Evolutionary conservation across 2,329 filamentous ascomycete genomes (phyloP).

Genomic region (Neopestalotiopsis rosae): DNA sequence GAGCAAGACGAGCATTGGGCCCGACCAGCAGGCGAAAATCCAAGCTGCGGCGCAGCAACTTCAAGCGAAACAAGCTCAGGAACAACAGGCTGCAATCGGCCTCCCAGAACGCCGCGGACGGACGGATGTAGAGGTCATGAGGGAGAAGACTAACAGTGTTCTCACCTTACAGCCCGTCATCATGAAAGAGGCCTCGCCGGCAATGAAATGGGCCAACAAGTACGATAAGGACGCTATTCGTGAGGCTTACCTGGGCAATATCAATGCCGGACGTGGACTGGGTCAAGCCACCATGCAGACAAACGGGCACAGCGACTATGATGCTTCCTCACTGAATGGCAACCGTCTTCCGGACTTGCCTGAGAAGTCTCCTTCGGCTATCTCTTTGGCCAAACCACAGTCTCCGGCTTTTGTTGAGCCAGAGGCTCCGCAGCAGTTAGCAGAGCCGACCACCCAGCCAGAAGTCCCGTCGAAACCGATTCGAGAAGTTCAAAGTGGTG

Average conservation of each 20-base stretch:
- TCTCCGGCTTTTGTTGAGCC: constrained; percentile 17
- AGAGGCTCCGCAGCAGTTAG: constrained; percentile 28
- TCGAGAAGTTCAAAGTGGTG: constrained; percentile 37
- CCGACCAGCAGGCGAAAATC: constrained; percentile 91
- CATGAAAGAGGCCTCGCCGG: constrained; percentile 84
- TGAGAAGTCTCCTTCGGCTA: constrained; percentile 42
- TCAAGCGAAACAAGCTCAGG: constrained; percentile 72
- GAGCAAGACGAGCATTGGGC: constrained; percentile 85
- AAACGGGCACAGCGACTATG: constrained; percentile 38
- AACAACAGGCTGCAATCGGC: constrained; percentile 50
- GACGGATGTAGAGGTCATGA: constrained; percentile 61
- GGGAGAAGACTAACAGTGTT: constrained; percentile 84
- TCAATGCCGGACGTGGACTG: constrained; percentile 71
- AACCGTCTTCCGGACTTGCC: constrained; percentile 45
- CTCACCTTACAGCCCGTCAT: constrained; percentile 87
- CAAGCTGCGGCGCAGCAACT: constrained; percentile 88
- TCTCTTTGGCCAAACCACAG: constrained; percentile 32
- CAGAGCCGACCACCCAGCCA: constrained; percentile 32
- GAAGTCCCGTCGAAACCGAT: constrained; percentile 45
- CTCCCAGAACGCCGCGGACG: constrained; percentile 55
- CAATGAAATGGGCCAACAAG: constrained; percentile 95
- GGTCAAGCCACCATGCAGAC: constrained; percentile 51
- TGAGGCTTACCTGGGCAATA: constrained; percentile 82
- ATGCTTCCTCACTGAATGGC: constrained; percentile 37
- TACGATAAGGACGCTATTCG: constrained; percentile 91